phyloP scores from a whole-genome alignment of 768 basidiomycete genomes.

The Podaxis rugospora region DNA sequence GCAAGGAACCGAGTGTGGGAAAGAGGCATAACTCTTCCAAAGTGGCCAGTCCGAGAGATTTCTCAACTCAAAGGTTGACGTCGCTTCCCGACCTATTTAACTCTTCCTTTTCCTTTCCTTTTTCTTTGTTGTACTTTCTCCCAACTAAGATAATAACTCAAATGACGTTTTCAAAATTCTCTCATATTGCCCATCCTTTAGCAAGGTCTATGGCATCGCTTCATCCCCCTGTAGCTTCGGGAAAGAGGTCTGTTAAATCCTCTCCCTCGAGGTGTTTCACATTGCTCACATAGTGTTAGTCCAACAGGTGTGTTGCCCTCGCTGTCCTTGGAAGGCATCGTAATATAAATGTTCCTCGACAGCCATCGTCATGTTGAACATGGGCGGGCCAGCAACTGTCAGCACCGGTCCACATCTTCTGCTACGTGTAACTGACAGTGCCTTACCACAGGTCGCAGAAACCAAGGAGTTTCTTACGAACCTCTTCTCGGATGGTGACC shows the following conservation, averaged over 20 bases:
- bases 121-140: conserved; percentile 17
- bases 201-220: conserved; percentile 13
- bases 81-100: background rate
- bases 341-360: background rate
- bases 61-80: background rate
- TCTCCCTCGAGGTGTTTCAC: background rate
- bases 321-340: background rate
- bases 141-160: background rate
- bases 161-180: conserved; percentile 13
- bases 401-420: conserved; percentile 20
- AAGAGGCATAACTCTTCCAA: conserved; percentile 11
- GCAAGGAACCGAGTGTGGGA: no score
- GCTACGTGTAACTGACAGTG: conserved; percentile 9
- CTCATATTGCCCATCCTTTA: conserved; percentile 22
- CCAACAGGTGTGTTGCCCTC: conserved; percentile 50
- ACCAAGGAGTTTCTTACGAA: conserved; percentile 91
- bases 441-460: conserved; percentile 66
- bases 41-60: background rate
- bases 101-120: conserved; percentile 11
- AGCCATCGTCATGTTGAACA: conserved; percentile 97
- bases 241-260: conserved; percentile 20
- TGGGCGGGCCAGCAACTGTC: conserved; percentile 96
- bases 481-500: conserved; percentile 87
- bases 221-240: conserved; percentile 13
- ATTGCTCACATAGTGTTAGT: conserved; percentile 26